Evolutionary conservation across 2,329 filamentous ascomycete species (phyloP).

Genomic region (Cordyceps fumosorosea): DNA sequence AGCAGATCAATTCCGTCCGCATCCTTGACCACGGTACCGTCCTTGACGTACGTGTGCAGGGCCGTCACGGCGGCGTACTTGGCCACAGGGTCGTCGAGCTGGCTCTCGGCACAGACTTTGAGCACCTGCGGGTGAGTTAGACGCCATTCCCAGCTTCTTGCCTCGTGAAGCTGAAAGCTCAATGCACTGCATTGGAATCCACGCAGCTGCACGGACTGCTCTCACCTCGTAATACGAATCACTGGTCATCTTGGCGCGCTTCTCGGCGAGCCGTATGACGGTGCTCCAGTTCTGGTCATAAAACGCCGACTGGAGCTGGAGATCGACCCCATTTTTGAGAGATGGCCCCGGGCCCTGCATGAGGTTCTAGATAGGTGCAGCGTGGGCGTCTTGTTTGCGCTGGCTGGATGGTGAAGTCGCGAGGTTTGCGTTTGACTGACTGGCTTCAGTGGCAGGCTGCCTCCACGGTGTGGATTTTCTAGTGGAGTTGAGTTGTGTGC

Average conservation of each 20-base stretch:
- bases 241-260: slow-evolving; percentile 41
- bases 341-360: slow-evolving; percentile 30
- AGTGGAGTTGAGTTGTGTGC: slow-evolving; percentile 7
- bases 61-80: slow-evolving; percentile 38
- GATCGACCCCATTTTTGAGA: slow-evolving; percentile 45
- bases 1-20: slow-evolving; percentile 46
- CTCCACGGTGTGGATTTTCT: slow-evolving; percentile 3
- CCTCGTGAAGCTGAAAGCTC: neutral
- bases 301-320: slow-evolving; percentile 50
- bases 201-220: neutral
- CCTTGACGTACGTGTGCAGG: slow-evolving; percentile 40
- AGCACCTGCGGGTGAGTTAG: slow-evolving; percentile 29
- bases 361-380: neutral
- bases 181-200: neutral
- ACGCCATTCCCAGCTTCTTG: neutral
- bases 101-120: slow-evolving; percentile 44
- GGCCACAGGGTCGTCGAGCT: slow-evolving; percentile 42
- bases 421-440: neutral
- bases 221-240: slow-evolving; percentile 51
- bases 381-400: neutral
- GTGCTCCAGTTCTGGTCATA: slow-evolving; percentile 47
- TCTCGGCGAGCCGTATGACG: slow-evolving; percentile 46
- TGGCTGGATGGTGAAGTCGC: slow-evolving; percentile 4
- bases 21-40: slow-evolving; percentile 41
- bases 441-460: neutral